These are phyloP conservation scores for Talaromyces piceae DNA, from an alignment of 2,329 filamentous ascomycete species.

Conservation along the genomic window DNA sequence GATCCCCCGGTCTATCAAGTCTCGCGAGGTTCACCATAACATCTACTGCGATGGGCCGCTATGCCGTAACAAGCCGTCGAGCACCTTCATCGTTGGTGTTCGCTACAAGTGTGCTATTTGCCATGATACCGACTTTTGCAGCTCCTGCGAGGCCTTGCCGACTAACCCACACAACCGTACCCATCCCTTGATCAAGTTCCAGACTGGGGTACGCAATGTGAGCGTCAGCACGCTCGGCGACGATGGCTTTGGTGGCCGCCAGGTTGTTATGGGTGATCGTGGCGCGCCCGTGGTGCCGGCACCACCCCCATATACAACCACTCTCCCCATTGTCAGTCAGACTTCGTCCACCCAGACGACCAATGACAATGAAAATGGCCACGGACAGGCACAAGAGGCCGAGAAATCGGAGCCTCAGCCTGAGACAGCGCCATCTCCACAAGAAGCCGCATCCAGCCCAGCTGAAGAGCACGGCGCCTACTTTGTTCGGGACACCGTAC, in stretches of 20 bases:
- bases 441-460: constrained; percentile 1
- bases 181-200: constrained; percentile 97
- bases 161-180: constrained; percentile 82
- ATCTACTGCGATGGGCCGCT: constrained; percentile 94
- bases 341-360: neutral
- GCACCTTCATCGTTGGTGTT: constrained; percentile 64
- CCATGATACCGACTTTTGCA: constrained; percentile 91
- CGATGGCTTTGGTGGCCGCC: constrained; percentile 57
- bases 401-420: neutral
- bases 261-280: constrained; percentile 67
- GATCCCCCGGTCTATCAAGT: constrained; percentile 40
- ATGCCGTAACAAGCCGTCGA: constrained; percentile 51
- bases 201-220: constrained; percentile 80
- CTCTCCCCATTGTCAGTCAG: constrained; percentile 8
- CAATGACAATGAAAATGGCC: neutral
- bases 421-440: neutral
- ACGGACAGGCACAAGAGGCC: neutral
- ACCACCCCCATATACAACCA: no score
- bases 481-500: constrained; percentile 70
- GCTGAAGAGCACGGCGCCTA: constrained; percentile 1
- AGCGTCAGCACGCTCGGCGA: constrained; percentile 80
- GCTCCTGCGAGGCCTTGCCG: constrained; percentile 83
- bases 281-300: constrained; percentile 26
- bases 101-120: constrained; percentile 98
- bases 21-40: constrained; percentile 60